phyloP scores from a whole-genome alignment of 2,329 filamentous ascomycete species.

The Diaporthe longicolla region DNA sequence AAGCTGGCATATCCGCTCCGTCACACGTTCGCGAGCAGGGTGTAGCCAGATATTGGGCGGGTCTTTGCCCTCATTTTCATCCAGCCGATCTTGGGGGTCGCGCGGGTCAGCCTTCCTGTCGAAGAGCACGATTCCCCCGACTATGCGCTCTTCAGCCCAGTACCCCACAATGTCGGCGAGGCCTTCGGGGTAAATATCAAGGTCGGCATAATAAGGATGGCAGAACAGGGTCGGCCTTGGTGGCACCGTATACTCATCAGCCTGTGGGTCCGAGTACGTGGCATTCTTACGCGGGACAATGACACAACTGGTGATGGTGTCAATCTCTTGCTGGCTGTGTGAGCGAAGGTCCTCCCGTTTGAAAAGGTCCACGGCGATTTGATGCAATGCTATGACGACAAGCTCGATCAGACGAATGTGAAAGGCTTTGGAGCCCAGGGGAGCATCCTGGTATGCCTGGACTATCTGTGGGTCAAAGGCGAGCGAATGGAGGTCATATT shows the following conservation, averaged over 20 bases:
- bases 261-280: neutral
- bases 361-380: slow-evolving; percentile 49
- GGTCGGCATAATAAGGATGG: slow-evolving; percentile 48
- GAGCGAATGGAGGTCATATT: slow-evolving; percentile 30
- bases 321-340: slow-evolving; percentile 39
- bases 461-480: slow-evolving; percentile 45
- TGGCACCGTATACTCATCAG: neutral
- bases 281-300: slow-evolving; percentile 34
- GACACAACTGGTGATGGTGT: slow-evolving; percentile 33
- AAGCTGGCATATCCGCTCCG: slow-evolving; percentile 47
- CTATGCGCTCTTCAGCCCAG: slow-evolving; percentile 49
- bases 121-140: slow-evolving; percentile 48
- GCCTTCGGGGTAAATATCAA: slow-evolving; percentile 50
- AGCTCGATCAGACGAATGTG: slow-evolving; percentile 51
- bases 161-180: slow-evolving; percentile 49
- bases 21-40: slow-evolving; percentile 34
- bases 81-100: slow-evolving; percentile 12
- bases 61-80: neutral
- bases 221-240: slow-evolving; percentile 47
- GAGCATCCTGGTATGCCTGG: slow-evolving; percentile 46
- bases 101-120: slow-evolving; percentile 42
- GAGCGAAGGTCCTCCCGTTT: slow-evolving; percentile 6
- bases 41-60: slow-evolving; percentile 29
- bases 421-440: slow-evolving; percentile 48
- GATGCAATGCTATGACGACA: slow-evolving; percentile 49